phyloP scores from a whole-genome alignment of 768 basidiomycete species.

The Leucocoprinus leucothites region DNA sequence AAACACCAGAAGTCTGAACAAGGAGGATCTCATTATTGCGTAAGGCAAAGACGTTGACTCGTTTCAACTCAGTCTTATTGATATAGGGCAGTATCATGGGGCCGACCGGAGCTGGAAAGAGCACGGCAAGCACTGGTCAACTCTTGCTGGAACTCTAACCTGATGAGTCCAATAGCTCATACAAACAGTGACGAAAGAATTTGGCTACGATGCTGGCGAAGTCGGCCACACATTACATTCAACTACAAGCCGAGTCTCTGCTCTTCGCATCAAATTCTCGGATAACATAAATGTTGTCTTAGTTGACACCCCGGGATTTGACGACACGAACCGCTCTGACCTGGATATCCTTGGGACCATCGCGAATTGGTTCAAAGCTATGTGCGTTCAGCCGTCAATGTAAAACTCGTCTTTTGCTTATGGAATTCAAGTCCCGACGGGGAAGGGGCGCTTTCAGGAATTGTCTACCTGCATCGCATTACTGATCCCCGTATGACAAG shows the following conservation, averaged over 20 bases:
- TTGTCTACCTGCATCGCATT: conserved; percentile 15
- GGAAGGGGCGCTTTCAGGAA: background rate
- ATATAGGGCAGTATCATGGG: conserved; percentile 1
- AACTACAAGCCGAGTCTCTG: background rate
- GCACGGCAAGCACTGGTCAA: background rate
- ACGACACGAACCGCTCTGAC: conserved; percentile 9
- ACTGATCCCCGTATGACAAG: conserved; percentile 8
- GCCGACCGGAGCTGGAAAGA: conserved; percentile 6
- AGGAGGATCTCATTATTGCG: conserved; percentile 6
- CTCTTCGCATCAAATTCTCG: background rate
- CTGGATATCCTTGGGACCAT: conserved; percentile 7
- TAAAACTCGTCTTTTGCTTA: background rate
- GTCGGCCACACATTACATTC: conserved; percentile 4
- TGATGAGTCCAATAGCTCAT: background rate
- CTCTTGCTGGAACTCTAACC: background rate
- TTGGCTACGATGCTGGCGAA: background rate
- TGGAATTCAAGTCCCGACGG: background rate
- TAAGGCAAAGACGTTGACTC: background rate
- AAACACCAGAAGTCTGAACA: background rate
- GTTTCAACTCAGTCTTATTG: background rate
- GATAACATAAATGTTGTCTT: conserved; percentile 6
- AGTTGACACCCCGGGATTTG: conserved; percentile 16
- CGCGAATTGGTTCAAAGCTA: conserved; percentile 10
- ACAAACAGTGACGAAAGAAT: background rate
- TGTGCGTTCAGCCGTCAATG: background rate